Evolutionary conservation across 768 basidiomycete species (phyloP).

Genomic region (Russula sp.): DNA sequence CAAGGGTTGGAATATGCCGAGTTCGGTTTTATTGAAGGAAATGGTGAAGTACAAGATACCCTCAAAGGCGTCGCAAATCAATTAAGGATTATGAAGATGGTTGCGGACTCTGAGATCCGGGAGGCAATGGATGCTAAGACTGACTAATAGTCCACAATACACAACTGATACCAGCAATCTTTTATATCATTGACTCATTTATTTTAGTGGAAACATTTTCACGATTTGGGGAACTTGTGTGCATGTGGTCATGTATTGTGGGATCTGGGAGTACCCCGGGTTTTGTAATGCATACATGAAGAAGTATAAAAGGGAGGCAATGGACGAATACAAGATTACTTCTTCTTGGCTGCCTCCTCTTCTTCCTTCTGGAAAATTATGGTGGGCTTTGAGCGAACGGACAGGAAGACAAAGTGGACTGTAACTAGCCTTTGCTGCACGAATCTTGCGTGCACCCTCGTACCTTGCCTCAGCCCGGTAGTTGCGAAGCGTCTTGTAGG

Average conservation of each 20-base stretch:
- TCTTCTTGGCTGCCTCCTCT: slow-evolving; percentile 89
- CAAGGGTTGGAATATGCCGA: slow-evolving; percentile 83
- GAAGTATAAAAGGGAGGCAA: slow-evolving; percentile 22
- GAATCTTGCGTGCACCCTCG: slow-evolving; percentile 82
- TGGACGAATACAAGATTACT: slow-evolving; percentile 40
- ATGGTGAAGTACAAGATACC: slow-evolving; percentile 75
- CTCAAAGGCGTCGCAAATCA: slow-evolving; percentile 84
- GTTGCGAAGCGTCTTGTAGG: slow-evolving; percentile 81
- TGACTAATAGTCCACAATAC: slow-evolving; percentile 2
- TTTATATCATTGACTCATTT: neutral
- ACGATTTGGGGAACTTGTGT: neutral
- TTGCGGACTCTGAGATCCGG: slow-evolving; percentile 67
- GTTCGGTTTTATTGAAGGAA: slow-evolving; percentile 85
- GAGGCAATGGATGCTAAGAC: slow-evolving; percentile 51
- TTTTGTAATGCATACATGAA: slow-evolving; percentile 32
- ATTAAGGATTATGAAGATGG: slow-evolving; percentile 70
- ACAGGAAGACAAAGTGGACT: neutral
- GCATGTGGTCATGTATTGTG: slow-evolving; percentile 23
- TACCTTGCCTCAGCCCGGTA: slow-evolving; percentile 76
- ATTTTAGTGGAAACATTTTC: neutral
- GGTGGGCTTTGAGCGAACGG: slow-evolving; percentile 19
- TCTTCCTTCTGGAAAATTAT: slow-evolving; percentile 63
- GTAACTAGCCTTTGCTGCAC: slow-evolving; percentile 69
- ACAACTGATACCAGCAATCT: neutral
- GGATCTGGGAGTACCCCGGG: slow-evolving; percentile 27